Evolutionary conservation across 495 filamentous ascomycete species (phyloP), one percentile per base, ranked within the genome.

Genomic region (Parathielavia appendiculata): DNA sequence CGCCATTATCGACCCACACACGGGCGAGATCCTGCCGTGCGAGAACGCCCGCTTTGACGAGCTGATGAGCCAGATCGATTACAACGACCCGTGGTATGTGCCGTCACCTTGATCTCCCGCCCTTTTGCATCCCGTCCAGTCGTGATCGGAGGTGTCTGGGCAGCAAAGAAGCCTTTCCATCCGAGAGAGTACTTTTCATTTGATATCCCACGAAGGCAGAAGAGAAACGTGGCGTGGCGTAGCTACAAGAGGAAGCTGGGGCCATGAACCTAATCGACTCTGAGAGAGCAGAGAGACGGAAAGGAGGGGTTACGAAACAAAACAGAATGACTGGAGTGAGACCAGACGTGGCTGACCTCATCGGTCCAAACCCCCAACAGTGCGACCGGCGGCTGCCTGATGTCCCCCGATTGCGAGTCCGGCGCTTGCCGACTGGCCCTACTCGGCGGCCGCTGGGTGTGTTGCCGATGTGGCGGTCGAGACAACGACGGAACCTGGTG

Each of bases 341-440:
- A n/a, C n/a, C n/a, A n/a, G n/a, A n/a, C n/a, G n/a, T n/a, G n/a
- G n/a, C n/a, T n/a, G n/a, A n/a, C n/a, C n/a, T n/a, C n/a, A n/a
- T n/a, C n/a, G n/a, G n/a, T n/a, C n/a, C n/a, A n/a, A n/a, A 17
- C n/a, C 1, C 51, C 4, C 14, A 4, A 34, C 50, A 53, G 76
- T 56, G 71, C 71, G 16, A 59, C 73, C 5, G 74, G 74, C 0
- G 71, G 68, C 35, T 79, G 76, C 65, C 67, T 75, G 20, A 48
- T 68, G 16, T 70, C 67, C 4, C 71, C 70, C n/a, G 63, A 75
- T 46, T 79, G 76, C 60, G 64, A 61, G 20, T 72, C 73, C 5
- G 74, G 75, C 7, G 66, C 63, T 26, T 79, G 76, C 58, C 58
- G 74, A n/a, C 67, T 76, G n/a, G 67, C 69, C 23, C 69, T 76